These are phyloP conservation scores for Trichoderma virens DNA, from an alignment of 495 filamentous ascomycete species.

Conservation along the genomic window DNA sequence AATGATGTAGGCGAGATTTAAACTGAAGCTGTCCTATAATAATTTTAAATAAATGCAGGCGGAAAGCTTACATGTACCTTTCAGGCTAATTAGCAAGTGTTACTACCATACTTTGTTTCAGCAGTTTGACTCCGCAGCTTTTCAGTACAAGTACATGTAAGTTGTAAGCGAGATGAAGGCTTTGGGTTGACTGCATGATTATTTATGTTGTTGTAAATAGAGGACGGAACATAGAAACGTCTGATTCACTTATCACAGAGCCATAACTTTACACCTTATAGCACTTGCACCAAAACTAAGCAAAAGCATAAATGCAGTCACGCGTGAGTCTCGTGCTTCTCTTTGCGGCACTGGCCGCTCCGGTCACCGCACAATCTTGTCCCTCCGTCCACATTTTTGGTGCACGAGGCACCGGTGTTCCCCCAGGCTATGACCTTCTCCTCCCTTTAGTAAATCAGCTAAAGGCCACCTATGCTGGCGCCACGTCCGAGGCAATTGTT, in stretches of 20 bases:
- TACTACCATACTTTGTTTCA: background rate
- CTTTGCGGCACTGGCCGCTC: background rate
- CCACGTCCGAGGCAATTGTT: conserved; percentile 49
- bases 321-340: background rate
- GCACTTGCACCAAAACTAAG: background rate
- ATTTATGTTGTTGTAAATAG: background rate
- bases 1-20: background rate
- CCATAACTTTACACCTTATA: background rate
- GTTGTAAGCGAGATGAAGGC: background rate
- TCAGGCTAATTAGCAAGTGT: background rate
- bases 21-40: background rate
- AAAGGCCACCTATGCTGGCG: conserved; percentile 39
- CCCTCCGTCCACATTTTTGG: conserved; percentile 53
- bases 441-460: conserved; percentile 46
- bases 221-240: background rate
- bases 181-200: background rate
- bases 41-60: background rate
- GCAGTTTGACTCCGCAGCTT: background rate
- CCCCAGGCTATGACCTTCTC: conserved; percentile 47
- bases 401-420: conserved; percentile 55
- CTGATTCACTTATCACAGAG: background rate
- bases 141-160: background rate
- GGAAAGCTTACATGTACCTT: background rate
- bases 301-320: background rate
- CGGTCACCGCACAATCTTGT: conserved; percentile 29